Evolutionary conservation across 1,139 yeast species (phyloP).

Genomic region (Candida albicans): DNA sequence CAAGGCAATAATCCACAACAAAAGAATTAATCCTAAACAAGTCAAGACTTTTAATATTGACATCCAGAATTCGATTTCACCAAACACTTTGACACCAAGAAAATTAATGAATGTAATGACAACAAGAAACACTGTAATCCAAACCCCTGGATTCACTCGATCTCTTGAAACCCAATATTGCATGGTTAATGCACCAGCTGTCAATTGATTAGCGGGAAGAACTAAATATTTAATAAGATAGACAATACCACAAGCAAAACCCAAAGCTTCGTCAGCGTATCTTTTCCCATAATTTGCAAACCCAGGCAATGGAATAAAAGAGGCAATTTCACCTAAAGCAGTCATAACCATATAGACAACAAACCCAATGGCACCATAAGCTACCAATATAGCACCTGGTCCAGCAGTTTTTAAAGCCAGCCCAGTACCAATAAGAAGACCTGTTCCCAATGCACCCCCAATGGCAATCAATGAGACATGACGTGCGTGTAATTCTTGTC

Average conservation of each 20-base stretch:
- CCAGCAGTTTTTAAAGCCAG: constrained; percentile 64
- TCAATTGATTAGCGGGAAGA: constrained; percentile 63
- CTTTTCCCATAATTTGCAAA: constrained; percentile 70
- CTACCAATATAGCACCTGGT: constrained; percentile 64
- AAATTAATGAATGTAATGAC: constrained; percentile 52
- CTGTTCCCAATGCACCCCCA: constrained; percentile 56
- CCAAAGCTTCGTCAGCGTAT: constrained; percentile 68
- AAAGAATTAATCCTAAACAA: constrained; percentile 52
- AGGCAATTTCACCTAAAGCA: constrained; percentile 75
- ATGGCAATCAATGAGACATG: constrained; percentile 75
- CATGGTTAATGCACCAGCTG: constrained; percentile 60
- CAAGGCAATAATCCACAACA: constrained; percentile 49
- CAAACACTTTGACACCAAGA: constrained; percentile 61
- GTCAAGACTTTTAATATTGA: constrained; percentile 59
- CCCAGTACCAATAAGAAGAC: constrained; percentile 71
- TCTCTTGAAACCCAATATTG: constrained; percentile 59
- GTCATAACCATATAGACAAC: constrained; percentile 70
- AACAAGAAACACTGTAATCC: constrained; percentile 56
- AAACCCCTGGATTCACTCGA: constrained; percentile 53
- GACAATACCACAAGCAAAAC: constrained; percentile 72
- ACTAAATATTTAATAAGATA: constrained; percentile 60
- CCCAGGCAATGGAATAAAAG: constrained; percentile 69
- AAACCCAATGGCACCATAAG: constrained; percentile 61
- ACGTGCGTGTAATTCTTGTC: constrained; percentile 63
- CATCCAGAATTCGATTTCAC: constrained; percentile 71